Percentiles rank a stretch among this genome's conserved stretches.
These are phyloP conservation scores for Spongospora subterranea DNA, from an alignment of 208 protist species.

Conservation along the genomic window DNA sequence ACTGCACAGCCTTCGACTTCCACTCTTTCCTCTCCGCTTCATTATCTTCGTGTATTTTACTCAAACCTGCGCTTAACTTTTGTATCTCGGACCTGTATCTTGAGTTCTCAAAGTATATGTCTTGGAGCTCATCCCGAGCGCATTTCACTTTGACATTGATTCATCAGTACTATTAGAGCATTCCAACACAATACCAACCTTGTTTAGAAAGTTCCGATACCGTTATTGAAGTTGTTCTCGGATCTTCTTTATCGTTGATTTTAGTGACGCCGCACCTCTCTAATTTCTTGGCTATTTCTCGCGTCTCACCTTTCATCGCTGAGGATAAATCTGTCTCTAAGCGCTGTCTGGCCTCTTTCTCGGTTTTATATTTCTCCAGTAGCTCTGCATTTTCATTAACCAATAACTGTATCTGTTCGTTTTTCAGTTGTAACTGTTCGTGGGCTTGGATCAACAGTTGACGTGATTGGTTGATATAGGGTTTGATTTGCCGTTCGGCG, in stretches of 20 bases:
- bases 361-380: not conserved
- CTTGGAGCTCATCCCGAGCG: slow-evolving; percentile 11
- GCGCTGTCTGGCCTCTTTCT: slow-evolving; percentile 39
- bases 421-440: not conserved
- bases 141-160: not conserved
- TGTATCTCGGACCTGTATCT: slow-evolving; percentile 18
- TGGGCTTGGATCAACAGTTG: slow-evolving; percentile 10
- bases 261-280: not conserved
- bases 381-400: slow-evolving; percentile 33
- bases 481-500: not conserved
- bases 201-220: too few relatives aligned
- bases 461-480: not conserved
- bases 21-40: not conserved
- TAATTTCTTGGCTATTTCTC: not conserved
- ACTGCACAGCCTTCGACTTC: slow-evolving; percentile 48
- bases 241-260: not conserved
- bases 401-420: slow-evolving; percentile 53
- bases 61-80: slow-evolving; percentile 1
- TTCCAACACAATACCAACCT: too few relatives aligned
- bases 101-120: slow-evolving; percentile 53
- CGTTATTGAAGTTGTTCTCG: not conserved
- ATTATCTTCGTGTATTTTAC: slow-evolving; percentile 1
- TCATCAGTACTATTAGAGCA: not conserved
- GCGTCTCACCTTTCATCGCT: not conserved
- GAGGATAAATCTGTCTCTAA: not conserved